These are phyloP conservation scores for Spathaspora boniae DNA, from an alignment of 805 yeast genomes.

Conservation along the genomic window DNA sequence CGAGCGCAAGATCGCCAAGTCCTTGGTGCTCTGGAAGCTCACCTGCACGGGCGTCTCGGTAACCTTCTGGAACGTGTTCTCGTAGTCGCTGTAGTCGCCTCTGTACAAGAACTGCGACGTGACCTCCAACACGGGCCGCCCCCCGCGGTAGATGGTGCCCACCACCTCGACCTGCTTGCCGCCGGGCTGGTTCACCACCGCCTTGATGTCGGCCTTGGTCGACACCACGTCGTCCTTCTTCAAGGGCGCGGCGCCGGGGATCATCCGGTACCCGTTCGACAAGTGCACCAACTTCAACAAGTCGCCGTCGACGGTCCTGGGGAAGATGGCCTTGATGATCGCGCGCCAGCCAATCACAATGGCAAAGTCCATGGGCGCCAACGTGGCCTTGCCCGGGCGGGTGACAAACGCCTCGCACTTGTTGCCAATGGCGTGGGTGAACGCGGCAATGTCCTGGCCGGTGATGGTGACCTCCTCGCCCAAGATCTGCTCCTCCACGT, in stretches of 20 bases:
- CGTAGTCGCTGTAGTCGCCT: slow-evolving; percentile 83
- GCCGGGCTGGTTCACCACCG: slow-evolving; percentile 85
- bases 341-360: slow-evolving; percentile 98
- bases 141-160: slow-evolving; percentile 79
- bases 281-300: slow-evolving; percentile 89
- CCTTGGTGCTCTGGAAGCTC: slow-evolving; percentile 69
- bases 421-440: slow-evolving; percentile 96
- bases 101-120: slow-evolving; percentile 94
- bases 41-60: slow-evolving; percentile 86
- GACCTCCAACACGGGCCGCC: slow-evolving; percentile 85
- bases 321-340: slow-evolving; percentile 97
- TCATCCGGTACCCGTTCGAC: slow-evolving; percentile 90
- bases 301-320: slow-evolving; percentile 94
- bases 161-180: slow-evolving; percentile 96
- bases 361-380: slow-evolving; percentile 99
- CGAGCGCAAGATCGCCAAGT: slow-evolving; percentile 86
- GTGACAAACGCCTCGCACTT: slow-evolving; percentile 93
- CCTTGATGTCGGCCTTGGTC: slow-evolving; percentile 77
- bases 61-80: slow-evolving; percentile 86
- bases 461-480: slow-evolving; percentile 70
- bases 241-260: slow-evolving; percentile 87
- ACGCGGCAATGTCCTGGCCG: slow-evolving; percentile 77
- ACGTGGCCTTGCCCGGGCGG: slow-evolving; percentile 76
- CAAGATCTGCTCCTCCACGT: slow-evolving; percentile 65
- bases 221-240: slow-evolving; percentile 83